Conservation (phyloP, 1,139 yeast genomes). For the Blastobotrys petasosporus region DNA sequence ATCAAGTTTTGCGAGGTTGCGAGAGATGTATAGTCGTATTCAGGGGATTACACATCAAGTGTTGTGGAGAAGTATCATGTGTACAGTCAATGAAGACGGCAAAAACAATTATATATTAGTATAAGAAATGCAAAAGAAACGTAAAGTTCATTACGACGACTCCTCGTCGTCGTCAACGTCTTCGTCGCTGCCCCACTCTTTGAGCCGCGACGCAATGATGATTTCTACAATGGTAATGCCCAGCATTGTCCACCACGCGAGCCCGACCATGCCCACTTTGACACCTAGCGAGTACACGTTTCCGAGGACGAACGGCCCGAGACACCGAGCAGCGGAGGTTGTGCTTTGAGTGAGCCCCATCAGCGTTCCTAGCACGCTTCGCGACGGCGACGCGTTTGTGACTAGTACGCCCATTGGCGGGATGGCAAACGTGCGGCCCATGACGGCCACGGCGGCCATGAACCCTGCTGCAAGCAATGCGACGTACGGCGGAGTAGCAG, state of each 20-base stretch:
- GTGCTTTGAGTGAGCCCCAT: conserved; percentile 34
- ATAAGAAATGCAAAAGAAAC: no score
- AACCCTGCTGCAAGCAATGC: conserved; percentile 28
- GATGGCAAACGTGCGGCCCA: conserved; percentile 29
- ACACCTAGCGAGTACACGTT: conserved; percentile 42
- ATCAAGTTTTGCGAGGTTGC: no score
- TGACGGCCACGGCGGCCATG: conserved; percentile 20
- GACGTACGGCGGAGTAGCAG: conserved; percentile 39
- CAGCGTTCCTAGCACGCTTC: conserved; percentile 28
- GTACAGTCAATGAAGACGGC: no score
- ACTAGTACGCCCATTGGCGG: conserved; percentile 32
- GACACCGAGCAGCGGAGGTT: conserved; percentile 48
- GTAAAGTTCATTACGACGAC: not conserved
- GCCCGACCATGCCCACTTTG: conserved; percentile 40
- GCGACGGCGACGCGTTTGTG: conserved; percentile 28
- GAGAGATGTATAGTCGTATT: not conserved
- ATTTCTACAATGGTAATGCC: conserved; percentile 25
- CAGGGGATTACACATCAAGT: no score
- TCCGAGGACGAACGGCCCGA: conserved; percentile 57
- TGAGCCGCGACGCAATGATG: conserved; percentile 22
- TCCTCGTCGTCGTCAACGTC: conserved; percentile 3
- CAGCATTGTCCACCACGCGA: conserved; percentile 49
- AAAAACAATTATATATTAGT: no score
- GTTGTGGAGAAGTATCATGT: no score
- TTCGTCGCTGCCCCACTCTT: conserved; percentile 27